A percentile compares a stretch with the other conserved stretches of the same genome.
Evolutionary conservation across 208 protist species (phyloP).

Genomic region (Wallacemonas sp.): DNA sequence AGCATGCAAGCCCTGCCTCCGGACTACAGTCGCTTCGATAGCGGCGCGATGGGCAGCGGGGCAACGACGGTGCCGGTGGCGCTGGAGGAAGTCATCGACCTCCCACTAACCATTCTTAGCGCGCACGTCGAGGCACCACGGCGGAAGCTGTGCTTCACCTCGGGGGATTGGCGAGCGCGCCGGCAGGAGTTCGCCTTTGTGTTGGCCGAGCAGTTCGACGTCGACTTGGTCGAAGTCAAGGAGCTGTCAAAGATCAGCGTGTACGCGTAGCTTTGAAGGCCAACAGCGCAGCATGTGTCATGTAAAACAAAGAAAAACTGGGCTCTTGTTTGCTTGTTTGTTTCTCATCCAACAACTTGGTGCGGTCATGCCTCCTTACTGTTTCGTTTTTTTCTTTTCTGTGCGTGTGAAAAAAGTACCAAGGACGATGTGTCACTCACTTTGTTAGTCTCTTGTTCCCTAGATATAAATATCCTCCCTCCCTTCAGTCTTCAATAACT

Average conservation of each 20-base stretch:
- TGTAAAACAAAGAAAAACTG: no score
- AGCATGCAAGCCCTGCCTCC: background rate
- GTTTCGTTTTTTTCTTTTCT: constrained; percentile 2
- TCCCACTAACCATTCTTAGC: constrained; percentile 14
- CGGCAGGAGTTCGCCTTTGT: constrained; percentile 34
- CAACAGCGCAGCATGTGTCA: no score
- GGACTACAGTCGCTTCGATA: background rate
- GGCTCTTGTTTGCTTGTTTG: constrained; percentile 4
- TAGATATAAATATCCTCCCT: no score
- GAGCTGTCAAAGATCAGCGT: constrained; percentile 7
- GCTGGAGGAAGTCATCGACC: constrained; percentile 12
- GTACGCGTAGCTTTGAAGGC: background rate
- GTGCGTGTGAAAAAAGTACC: no score
- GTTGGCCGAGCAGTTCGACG: constrained; percentile 43
- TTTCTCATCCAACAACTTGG: background rate
- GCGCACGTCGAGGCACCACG: constrained; percentile 26
- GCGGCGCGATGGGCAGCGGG: background rate
- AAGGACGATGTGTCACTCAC: no score
- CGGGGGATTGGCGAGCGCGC: constrained; percentile 35
- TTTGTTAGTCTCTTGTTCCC: no score
- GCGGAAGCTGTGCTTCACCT: constrained; percentile 18
- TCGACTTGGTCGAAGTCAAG: constrained; percentile 34
- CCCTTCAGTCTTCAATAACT: no score
- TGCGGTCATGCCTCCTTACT: background rate
- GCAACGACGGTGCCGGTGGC: background rate